Conservation (phyloP, 805 yeast species). For the Metschnikowia cubensis region DNA sequence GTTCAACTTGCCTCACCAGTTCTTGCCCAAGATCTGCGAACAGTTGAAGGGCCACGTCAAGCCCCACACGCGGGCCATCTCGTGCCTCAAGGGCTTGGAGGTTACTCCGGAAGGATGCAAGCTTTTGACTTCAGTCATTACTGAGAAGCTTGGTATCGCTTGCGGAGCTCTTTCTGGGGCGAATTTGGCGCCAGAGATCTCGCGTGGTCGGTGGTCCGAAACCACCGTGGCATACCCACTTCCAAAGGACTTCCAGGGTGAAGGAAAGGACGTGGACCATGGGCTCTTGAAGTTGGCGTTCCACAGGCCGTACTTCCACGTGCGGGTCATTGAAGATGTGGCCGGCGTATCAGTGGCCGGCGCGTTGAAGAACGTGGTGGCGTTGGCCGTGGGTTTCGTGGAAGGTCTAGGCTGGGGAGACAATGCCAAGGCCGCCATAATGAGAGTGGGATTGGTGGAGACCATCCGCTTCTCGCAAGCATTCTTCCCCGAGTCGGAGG, state of each 20-base stretch:
- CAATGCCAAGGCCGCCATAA: constrained; percentile 95
- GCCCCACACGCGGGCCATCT: constrained; percentile 76
- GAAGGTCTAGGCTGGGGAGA: constrained; percentile 99
- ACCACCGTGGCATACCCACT: constrained; percentile 89
- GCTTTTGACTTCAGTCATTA: constrained; percentile 72
- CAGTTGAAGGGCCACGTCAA: constrained; percentile 75
- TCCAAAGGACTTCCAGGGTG: constrained; percentile 66
- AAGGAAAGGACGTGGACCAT: constrained; percentile 70
- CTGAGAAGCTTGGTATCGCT: constrained; percentile 75
- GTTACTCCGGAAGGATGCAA: constrained; percentile 83
- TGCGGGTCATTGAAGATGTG: constrained; percentile 84
- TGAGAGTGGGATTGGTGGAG: constrained; percentile 92
- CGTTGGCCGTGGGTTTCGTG: constrained; percentile 94
- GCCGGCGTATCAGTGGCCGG: constrained; percentile 97
- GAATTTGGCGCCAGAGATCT: constrained; percentile 95
- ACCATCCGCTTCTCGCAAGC: constrained; percentile 72
- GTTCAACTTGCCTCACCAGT: constrained; percentile 97
- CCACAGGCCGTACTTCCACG: constrained; percentile 99
- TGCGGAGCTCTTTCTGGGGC: constrained; percentile 98
- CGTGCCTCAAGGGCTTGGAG: constrained; percentile 94
- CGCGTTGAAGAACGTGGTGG: constrained; percentile 94
- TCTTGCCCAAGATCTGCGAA: constrained; percentile 69
- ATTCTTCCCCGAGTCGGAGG: constrained; percentile 53
- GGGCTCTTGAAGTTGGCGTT: constrained; percentile 71
- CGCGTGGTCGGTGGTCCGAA: constrained; percentile 93